These are phyloP conservation scores for Sporothrix humicola DNA, from an alignment of 2,329 filamentous ascomycete species.

Conservation along the genomic window DNA sequence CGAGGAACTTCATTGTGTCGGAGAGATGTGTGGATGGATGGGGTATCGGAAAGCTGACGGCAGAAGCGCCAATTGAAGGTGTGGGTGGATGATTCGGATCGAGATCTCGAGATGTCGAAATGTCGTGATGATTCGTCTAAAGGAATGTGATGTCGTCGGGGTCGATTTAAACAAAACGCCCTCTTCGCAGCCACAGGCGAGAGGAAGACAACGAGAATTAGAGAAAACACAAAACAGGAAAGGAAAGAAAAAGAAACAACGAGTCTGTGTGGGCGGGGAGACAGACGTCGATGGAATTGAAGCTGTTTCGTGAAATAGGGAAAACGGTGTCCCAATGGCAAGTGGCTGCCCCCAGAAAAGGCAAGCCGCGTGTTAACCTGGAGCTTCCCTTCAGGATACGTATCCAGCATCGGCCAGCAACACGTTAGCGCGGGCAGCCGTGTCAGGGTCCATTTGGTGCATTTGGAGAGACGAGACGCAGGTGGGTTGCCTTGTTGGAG, in stretches of 20 bases:
- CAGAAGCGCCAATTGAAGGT: conserved; percentile 12
- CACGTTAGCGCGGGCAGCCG: conserved; percentile 24
- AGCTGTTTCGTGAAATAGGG: conserved; percentile 35
- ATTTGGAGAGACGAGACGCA: too few species aligned
- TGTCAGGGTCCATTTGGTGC: neutral
- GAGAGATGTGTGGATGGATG: conserved; percentile 36
- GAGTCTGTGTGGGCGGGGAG: neutral
- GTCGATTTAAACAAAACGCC: neutral
- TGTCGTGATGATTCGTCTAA: neutral
- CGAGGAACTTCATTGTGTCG: conserved; percentile 66
- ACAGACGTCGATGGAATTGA: neutral
- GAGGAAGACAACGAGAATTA: neutral
- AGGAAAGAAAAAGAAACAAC: neutral
- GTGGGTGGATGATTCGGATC: neutral
- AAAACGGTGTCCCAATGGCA: conserved; percentile 34
- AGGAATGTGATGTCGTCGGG: conserved; percentile 2
- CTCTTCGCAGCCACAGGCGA: conserved; percentile 13
- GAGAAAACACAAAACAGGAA: neutral
- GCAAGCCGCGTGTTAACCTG: conserved; percentile 29
- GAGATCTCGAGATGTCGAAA: conserved; percentile 18
- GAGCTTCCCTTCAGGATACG: conserved; percentile 36
- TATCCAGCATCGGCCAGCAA: conserved; percentile 31
- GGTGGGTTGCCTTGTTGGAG: too few species aligned
- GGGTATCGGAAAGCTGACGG: conserved; percentile 30
- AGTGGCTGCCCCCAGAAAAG: neutral